Evolutionary conservation across 176 grass and related monocot genomes (phyloP).

Genomic region (Rhynchospora breviuscula): DNA sequence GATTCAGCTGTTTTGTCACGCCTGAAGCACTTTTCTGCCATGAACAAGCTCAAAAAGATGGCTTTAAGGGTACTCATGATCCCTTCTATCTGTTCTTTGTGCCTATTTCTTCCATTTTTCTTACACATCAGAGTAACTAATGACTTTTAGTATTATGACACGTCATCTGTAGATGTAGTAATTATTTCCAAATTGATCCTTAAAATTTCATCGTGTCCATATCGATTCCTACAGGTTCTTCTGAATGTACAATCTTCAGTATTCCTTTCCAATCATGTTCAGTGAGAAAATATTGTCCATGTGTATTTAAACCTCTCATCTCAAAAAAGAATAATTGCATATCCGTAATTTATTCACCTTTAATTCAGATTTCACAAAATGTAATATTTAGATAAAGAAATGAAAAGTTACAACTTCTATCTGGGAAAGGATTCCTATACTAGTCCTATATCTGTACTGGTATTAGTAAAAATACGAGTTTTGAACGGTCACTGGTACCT

Average conservation of each 20-base stretch:
- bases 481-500: not conserved
- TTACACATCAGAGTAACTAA: not conserved
- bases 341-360: not conserved
- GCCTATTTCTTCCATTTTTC: not conserved
- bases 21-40: slow-evolving; percentile 95
- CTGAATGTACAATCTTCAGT: not conserved
- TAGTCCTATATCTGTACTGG: not conserved
- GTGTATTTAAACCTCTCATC: not conserved
- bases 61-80: slow-evolving; percentile 67
- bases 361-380: not conserved
- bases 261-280: too few relatives aligned
- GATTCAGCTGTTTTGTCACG: slow-evolving; percentile 99
- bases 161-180: not conserved
- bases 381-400: not conserved
- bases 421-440: not conserved
- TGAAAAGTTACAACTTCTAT: not conserved
- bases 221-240: not conserved
- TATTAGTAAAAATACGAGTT: not conserved
- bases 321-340: not conserved
- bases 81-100: not conserved
- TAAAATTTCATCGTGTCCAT: not conserved
- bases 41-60: slow-evolving; percentile 99
- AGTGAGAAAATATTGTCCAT: too few relatives aligned
- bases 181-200: not conserved
- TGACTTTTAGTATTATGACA: not conserved